These are phyloP conservation scores for Metschnikowia picachoensis DNA, from an alignment of 805 yeast genomes.

Conservation along the genomic window DNA sequence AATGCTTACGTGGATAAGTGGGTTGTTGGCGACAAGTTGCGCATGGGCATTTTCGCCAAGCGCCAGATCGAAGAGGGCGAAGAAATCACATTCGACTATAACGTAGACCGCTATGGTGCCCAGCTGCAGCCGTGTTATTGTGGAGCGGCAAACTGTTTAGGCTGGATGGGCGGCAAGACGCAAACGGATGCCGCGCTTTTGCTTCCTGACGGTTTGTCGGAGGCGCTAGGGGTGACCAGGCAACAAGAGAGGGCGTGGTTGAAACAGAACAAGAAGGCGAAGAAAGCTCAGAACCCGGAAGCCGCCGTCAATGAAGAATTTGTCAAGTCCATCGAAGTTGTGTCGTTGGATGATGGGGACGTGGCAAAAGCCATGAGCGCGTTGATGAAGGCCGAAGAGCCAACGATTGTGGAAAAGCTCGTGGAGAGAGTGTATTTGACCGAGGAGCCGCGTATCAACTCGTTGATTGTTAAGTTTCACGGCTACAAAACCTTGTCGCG, in stretches of 20 bases:
- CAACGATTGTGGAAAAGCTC: constrained; percentile 58
- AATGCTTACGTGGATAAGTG: constrained; percentile 95
- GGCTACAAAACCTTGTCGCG: constrained; percentile 79
- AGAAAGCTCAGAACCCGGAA: constrained; percentile 48
- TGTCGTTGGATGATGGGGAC: constrained; percentile 50
- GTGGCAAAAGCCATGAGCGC: constrained; percentile 79
- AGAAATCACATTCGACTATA: constrained; percentile 88
- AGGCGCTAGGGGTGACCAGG: constrained; percentile 75
- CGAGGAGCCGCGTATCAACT: constrained; percentile 46
- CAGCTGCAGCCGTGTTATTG: constrained; percentile 92
- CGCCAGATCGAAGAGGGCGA: constrained; percentile 71
- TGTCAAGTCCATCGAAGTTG: constrained; percentile 54
- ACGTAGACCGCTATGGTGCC: constrained; percentile 95
- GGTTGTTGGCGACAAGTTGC: constrained; percentile 86
- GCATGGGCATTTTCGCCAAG: constrained; percentile 94
- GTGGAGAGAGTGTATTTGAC: constrained; percentile 62
- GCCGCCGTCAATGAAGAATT: constrained; percentile 61
- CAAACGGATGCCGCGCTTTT: constrained; percentile 88
- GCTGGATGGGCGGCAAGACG: constrained; percentile 93
- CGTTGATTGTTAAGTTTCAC: constrained; percentile 68
- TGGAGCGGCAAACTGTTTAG: constrained; percentile 88
- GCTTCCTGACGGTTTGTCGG: constrained; percentile 77
- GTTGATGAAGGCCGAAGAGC: constrained; percentile 71
- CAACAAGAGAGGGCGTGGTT: constrained; percentile 71
- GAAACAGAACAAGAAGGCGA: constrained; percentile 50